Evolutionary conservation across 176 grass and related monocot genomes (phyloP), one percentile per base, ranked within the genome.

Genomic region (Carex kokanica): DNA sequence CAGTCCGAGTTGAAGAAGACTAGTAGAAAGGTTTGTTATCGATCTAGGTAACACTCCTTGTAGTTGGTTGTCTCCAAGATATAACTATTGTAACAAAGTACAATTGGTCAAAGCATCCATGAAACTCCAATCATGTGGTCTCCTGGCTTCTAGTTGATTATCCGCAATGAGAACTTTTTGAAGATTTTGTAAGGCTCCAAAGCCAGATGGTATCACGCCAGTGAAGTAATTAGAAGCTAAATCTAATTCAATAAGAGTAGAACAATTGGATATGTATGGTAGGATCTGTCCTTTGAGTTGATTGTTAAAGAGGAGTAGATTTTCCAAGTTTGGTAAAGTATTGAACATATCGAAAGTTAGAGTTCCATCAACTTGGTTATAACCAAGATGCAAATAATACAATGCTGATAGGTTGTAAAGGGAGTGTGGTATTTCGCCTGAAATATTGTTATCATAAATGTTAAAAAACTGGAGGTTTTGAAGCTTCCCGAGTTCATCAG

Each of bases 391-490:
- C 12, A 66, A 8, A 7, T 2, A 1, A 67, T 0, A 18, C 36
- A 38, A 38, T 38, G 36, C 36, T 38, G 36, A 38, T 6, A 38
- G 36, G 4, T 85, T 78, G 12, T 63, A 84, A 23, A 92, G 36
- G 2, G 90, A 74, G 20, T 24, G 2, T 36, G 87, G 90, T 63
- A 92, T 89, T 21, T 85, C 81, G n/a, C n/a, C n/a, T n/a, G n/a
- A n/a, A n/a, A n/a, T n/a, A n/a, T n/a, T n/a, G n/a, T n/a, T n/a
- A n/a, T n/a, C n/a, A n/a, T n/a, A n/a, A n/a, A n/a, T n/a, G n/a
- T n/a, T n/a, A n/a, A n/a, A n/a, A n/a, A n/a, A n/a, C n/a, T n/a
- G n/a, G n/a, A n/a, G n/a, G n/a, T n/a, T n/a, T n/a, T n/a, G n/a
- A n/a, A n/a, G n/a, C n/a, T n/a, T n/a, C n/a, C n/a, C n/a, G n/a